phyloP scores from a whole-genome alignment of 208 protist species.

The Acanthamoeba royreba region DNA sequence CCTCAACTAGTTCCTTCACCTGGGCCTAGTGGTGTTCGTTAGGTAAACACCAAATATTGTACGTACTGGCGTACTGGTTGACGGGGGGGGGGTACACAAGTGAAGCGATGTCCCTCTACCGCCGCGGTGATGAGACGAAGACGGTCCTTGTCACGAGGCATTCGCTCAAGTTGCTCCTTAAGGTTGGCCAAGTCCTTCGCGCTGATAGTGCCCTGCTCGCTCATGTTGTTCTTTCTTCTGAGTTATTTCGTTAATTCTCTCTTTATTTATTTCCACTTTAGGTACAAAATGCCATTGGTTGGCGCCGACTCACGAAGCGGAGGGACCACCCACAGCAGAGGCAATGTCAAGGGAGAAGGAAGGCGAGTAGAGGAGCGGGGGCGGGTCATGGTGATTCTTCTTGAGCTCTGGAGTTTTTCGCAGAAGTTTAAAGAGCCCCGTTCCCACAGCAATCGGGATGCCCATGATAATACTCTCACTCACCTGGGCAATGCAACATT shows the following conservation, averaged over 20 bases:
- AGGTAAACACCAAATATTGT: too few species aligned
- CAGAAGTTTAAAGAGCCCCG: constrained; percentile 90
- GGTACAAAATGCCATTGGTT: too few species aligned
- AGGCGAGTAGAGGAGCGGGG: not conserved
- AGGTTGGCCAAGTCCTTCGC: constrained; percentile 37
- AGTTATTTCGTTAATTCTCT: not conserved
- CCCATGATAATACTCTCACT: constrained; percentile 99
- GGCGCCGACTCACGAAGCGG: too few species aligned
- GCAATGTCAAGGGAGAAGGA: not conserved
- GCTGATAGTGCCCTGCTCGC: not conserved
- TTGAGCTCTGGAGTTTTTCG: not conserved
- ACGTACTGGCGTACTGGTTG: not conserved
- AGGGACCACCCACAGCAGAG: not conserved
- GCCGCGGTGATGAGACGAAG: constrained; percentile 29
- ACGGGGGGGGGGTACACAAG: not conserved
- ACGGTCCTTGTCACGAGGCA: constrained; percentile 46
- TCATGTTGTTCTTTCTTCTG: not conserved
- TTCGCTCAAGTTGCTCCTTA: constrained; percentile 48
- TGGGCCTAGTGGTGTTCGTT: not conserved
- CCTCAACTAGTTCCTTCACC: constrained; percentile 42
- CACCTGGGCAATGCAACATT: not conserved
- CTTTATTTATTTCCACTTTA: too few species aligned
- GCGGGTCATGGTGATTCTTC: not conserved
- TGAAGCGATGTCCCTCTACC: constrained; percentile 31
- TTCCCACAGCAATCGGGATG: constrained; percentile 94